phyloP scores from a whole-genome alignment of 148 eudicot genomes.

The Vaccinium darrowii region DNA sequence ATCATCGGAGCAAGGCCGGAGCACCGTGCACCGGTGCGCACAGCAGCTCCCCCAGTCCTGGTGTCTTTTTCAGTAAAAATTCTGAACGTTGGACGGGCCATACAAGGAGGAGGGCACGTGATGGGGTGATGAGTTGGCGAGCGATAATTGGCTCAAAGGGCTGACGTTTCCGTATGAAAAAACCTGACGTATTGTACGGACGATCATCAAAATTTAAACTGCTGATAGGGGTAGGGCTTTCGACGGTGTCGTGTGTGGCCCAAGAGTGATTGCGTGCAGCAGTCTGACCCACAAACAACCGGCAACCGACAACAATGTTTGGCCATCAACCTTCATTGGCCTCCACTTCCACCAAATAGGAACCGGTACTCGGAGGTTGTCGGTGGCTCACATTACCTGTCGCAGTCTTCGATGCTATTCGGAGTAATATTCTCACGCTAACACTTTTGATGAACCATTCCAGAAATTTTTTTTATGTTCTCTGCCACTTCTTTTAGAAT shows the following conservation, averaged over 20 bases:
- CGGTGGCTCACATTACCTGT: neutral
- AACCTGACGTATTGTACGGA: neutral
- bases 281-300: neutral
- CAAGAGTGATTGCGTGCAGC: too few species aligned
- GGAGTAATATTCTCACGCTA: too few species aligned
- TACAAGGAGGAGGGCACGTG: neutral
- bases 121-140: neutral
- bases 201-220: neutral
- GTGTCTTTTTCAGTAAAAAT: too few species aligned
- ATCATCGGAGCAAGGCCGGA: too few species aligned
- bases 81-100: neutral
- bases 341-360: neutral
- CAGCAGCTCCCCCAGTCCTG: too few species aligned
- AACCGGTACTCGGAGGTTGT: neutral
- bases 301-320: neutral
- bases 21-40: too few species aligned
- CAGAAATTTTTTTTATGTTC: too few species aligned
- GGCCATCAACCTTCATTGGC: neutral
- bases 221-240: too few species aligned
- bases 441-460: too few species aligned
- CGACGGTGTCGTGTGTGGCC: too few species aligned
- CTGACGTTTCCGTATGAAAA: neutral
- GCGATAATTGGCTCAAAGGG: neutral
- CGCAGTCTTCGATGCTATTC: too few species aligned
- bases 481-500: too few species aligned